These are phyloP conservation scores for Bipolaris gigantea DNA, from an alignment of 2,329 filamentous ascomycete genomes.

Conservation along the genomic window DNA sequence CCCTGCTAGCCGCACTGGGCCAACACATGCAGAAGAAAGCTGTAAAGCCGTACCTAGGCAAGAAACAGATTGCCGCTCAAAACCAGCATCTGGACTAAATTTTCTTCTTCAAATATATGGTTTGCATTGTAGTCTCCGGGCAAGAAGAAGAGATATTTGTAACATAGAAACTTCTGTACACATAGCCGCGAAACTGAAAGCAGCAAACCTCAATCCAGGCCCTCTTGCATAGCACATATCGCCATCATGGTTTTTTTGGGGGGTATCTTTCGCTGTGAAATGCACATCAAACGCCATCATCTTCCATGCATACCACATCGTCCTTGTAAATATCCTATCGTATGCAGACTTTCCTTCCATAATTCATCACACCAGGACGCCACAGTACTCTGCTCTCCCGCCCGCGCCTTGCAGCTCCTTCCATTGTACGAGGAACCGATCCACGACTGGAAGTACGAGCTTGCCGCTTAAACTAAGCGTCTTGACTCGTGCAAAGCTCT, in stretches of 20 bases:
- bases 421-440: slow-evolving; percentile 84
- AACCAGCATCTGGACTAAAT: slow-evolving; percentile 17
- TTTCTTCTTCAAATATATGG: background rate
- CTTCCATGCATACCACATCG: background rate
- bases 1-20: slow-evolving; percentile 47
- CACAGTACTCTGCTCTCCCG: slow-evolving; percentile 49
- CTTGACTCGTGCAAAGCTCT: slow-evolving; percentile 87
- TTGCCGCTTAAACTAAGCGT: slow-evolving; percentile 82
- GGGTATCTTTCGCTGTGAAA: slow-evolving; percentile 19
- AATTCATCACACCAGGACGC: slow-evolving; percentile 41
- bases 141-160: slow-evolving; percentile 7
- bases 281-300: slow-evolving; percentile 9
- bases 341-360: background rate
- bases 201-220: slow-evolving; percentile 4
- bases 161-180: slow-evolving; percentile 27
- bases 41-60: slow-evolving; percentile 16
- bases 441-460: slow-evolving; percentile 70
- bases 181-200: slow-evolving; percentile 15
- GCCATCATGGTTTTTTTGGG: background rate
- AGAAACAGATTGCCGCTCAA: slow-evolving; percentile 13
- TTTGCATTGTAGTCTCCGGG: background rate
- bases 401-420: slow-evolving; percentile 56
- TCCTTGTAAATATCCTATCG: background rate
- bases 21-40: slow-evolving; percentile 43
- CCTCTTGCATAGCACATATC: background rate